Conservation (phyloP, 2,329 filamentous ascomycete species). For the Hirsutella rhossiliensis region DNA sequence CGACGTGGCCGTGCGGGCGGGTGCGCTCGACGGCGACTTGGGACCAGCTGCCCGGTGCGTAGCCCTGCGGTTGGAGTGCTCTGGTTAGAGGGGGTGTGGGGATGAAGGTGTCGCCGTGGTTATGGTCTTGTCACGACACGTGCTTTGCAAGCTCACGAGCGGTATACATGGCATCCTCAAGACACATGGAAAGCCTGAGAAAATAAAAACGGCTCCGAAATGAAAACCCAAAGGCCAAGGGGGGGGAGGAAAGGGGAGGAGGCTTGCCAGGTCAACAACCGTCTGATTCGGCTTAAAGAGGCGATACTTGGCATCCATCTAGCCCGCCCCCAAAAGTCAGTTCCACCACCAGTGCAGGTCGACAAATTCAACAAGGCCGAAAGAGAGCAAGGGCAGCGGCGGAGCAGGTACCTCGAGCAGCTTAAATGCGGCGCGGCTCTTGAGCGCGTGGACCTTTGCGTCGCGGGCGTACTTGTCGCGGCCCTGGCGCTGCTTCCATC, state of each 20-base stretch:
- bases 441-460: conserved; percentile 69
- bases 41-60: conserved; percentile 64
- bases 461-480: conserved; percentile 61
- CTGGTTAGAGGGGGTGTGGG: no score
- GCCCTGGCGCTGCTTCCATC: conserved; percentile 74
- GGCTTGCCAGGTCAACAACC: conserved; percentile 71
- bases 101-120: no score
- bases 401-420: conserved; percentile 83
- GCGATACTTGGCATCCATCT: conserved; percentile 74
- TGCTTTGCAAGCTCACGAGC: no score
- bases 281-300: conserved; percentile 74
- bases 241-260: neutral
- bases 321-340: neutral
- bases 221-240: no score
- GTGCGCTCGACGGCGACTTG: conserved; percentile 75
- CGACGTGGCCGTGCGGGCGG: conserved; percentile 61
- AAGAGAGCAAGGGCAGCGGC: no score
- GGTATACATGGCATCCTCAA: no score
- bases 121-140: no score
- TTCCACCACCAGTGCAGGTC: no score
- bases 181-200: no score
- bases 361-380: no score
- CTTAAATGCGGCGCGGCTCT: conserved; percentile 89
- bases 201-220: no score
- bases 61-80: conserved; percentile 41